Evolutionary conservation across 2,329 filamentous ascomycete species (phyloP).

Genomic region (Aspergillus uvarum): DNA sequence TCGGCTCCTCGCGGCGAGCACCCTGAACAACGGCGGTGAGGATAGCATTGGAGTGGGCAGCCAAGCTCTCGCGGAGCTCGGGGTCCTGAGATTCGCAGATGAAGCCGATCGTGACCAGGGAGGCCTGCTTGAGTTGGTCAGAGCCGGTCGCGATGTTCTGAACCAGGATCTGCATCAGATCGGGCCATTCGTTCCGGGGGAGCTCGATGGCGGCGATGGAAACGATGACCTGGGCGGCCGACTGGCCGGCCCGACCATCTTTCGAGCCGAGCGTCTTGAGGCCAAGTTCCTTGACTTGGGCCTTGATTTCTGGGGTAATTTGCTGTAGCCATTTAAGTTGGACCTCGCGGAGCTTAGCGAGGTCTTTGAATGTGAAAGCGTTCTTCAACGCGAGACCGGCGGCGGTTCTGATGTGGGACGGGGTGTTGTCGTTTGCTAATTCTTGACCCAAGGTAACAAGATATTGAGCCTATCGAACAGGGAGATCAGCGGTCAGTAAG

Average conservation of each 20-base stretch:
- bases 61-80: slow-evolving; percentile 77
- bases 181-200: slow-evolving; percentile 87
- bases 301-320: slow-evolving; percentile 78
- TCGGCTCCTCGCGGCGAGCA: slow-evolving; percentile 92
- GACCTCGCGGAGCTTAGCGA: slow-evolving; percentile 79
- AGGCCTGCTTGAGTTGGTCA: slow-evolving; percentile 89
- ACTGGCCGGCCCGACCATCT: slow-evolving; percentile 80
- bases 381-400: slow-evolving; percentile 98
- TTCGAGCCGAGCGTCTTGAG: slow-evolving; percentile 79
- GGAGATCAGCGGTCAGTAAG: slow-evolving; percentile 27
- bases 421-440: slow-evolving; percentile 84
- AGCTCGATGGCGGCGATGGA: slow-evolving; percentile 94
- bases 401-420: slow-evolving; percentile 83
- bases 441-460: slow-evolving; percentile 89
- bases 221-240: slow-evolving; percentile 91
- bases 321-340: slow-evolving; percentile 90
- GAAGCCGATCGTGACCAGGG: slow-evolving; percentile 93
- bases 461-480: slow-evolving; percentile 72
- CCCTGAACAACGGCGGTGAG: slow-evolving; percentile 96
- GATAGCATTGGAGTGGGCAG: slow-evolving; percentile 93
- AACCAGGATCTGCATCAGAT: slow-evolving; percentile 84
- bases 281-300: slow-evolving; percentile 83
- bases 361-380: slow-evolving; percentile 92
- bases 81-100: slow-evolving; percentile 94
- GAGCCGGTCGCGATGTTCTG: slow-evolving; percentile 86